Base-by-base conservation (phyloP, 2,329 filamentous ascomycete species). In the Nannizziopsis barbatae region DNA sequence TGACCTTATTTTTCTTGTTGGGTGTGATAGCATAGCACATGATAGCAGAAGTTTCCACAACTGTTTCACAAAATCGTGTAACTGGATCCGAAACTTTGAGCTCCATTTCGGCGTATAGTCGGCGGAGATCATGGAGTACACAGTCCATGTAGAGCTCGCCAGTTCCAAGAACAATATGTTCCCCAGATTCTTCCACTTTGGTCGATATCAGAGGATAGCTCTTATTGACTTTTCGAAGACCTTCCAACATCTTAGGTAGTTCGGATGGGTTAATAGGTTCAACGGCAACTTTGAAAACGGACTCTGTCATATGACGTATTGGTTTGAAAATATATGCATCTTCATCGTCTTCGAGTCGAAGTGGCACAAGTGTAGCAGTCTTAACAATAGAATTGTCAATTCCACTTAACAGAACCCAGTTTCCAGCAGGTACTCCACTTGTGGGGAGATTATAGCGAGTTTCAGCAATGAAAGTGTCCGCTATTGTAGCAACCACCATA, bases 121-220 rank as follows among this genome's bases (percentile, higher is more conserved):
- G 79, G 47, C 92, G 84, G 41, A 98, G 75, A 62, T 98, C 92
- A 65, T 98, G 92, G 40, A 98, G 75, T 2, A 98, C 90, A 60
- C 92, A 98, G 65, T 98, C 92, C 89, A 98, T 96, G 71, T 98
- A 98, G n/a, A 98, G 74, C 65, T 98, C 92, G 52, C 92, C 92
- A 0, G 92, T 98, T 18, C 92, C 92, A 3, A 98, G 77, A 41
- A 98, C 76, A 55, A 98, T 83, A 62, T 98, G 92, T 67, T 98
- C 92, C 44, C 92, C 92, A 1, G 88, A 95, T 68, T 98, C 92
- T 65, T 98, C 92, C 2, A 98, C 92, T 65, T 96, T 96, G 3
- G 92, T 98, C 10, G 85, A 86, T 58, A 96, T 86, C 20, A 98
- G 76, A 27, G 92, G 92, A 59, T 96, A 98, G 59, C 86, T 94